phyloP scores from a whole-genome alignment of 345 rosid species.

The Lepidium sativum region DNA sequence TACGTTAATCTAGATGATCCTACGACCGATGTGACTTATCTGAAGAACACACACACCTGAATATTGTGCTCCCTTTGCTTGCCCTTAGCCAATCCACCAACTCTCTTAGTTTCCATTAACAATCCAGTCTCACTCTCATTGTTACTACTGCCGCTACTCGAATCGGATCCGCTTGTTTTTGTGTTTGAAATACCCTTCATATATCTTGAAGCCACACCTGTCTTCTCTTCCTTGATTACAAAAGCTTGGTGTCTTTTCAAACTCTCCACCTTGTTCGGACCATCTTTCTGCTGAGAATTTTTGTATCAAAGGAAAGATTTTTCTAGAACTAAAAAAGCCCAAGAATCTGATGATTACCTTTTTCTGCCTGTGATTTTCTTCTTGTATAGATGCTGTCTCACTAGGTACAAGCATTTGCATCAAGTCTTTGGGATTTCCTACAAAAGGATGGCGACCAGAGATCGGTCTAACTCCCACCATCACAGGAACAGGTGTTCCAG shows the following conservation, averaged over 20 bases:
- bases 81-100: conserved; percentile 29
- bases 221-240: conserved; percentile 80
- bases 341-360: conserved; percentile 15
- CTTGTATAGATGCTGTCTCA: too few species aligned
- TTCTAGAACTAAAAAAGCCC: neutral
- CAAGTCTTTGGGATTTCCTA: too few species aligned
- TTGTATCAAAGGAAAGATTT: neutral
- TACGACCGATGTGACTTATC: neutral
- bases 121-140: conserved; percentile 28
- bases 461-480: too few species aligned
- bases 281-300: conserved; percentile 13
- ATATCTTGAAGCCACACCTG: conserved; percentile 70
- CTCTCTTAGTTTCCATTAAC: conserved; percentile 32
- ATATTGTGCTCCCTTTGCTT: conserved; percentile 44
- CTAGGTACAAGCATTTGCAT: too few species aligned
- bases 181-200: too few species aligned
- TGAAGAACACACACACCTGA: conserved; percentile 47
- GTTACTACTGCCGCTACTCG: conserved; percentile 33
- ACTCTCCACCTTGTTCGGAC: conserved; percentile 22
- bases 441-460: too few species aligned
- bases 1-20: neutral
- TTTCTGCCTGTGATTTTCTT: conserved; percentile 11
- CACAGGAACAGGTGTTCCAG: too few species aligned
- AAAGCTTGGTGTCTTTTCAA: conserved; percentile 41
- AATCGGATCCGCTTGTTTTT: conserved; percentile 33